phyloP scores from a whole-genome alignment of 2,329 filamentous ascomycete genomes.

The Alternaria angustiovoidea region DNA sequence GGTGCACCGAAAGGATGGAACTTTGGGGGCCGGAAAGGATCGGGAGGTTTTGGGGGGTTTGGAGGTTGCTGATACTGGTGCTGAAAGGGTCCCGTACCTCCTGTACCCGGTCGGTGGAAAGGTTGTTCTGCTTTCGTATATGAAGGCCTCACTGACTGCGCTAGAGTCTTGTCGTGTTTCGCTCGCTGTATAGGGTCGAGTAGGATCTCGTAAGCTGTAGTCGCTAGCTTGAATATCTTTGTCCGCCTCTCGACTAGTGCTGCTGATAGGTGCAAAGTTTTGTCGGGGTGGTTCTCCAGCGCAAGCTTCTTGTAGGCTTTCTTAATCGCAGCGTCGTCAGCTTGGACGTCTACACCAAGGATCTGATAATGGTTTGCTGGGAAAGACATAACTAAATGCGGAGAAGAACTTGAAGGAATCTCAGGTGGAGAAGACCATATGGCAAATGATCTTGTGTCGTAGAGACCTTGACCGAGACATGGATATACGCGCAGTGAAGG shows the following conservation, averaged over 20 bases:
- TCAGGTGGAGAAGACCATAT: background rate
- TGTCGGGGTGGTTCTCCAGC: conserved; percentile 15
- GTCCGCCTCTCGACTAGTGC: background rate
- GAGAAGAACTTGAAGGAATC: background rate
- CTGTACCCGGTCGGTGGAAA: background rate
- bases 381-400: background rate
- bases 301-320: conserved; percentile 10
- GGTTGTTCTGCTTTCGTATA: background rate
- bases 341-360: background rate
- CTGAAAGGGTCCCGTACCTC: background rate
- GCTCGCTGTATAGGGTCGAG: background rate
- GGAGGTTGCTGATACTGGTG: background rate
- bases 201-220: background rate
- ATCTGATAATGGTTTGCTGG: conserved; percentile 11
- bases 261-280: conserved; percentile 10
- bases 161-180: background rate
- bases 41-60: background rate
- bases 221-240: conserved; percentile 8
- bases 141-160: background rate
- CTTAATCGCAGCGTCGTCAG: conserved; percentile 4
- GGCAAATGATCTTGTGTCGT: background rate
- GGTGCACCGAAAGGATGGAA: background rate
- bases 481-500: background rate
- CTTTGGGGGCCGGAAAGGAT: background rate
- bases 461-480: background rate